Evolutionary conservation across 2,329 filamentous ascomycete genomes (phyloP).

Genomic region (Cladophialophora yegresii): DNA sequence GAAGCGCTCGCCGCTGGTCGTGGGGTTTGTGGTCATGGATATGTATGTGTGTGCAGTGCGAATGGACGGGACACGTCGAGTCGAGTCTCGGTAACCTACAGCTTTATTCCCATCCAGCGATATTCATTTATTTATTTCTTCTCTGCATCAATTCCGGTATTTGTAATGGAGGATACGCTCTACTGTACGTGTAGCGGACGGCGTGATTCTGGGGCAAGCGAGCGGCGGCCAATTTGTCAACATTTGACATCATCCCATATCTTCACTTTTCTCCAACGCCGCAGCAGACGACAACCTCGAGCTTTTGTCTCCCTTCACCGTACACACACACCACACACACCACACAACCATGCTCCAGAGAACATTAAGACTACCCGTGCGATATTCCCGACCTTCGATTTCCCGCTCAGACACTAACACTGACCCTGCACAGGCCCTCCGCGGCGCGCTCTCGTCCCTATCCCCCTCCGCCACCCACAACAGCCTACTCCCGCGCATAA

Average conservation of each 20-base stretch:
- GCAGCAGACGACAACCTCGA: background rate
- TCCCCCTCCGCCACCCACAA: slow-evolving; percentile 37
- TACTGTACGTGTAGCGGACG: background rate
- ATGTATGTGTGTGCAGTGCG: background rate
- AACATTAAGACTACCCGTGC: slow-evolving; percentile 26
- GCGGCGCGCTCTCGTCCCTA: slow-evolving; percentile 31
- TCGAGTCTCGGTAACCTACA: background rate
- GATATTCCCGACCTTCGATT: background rate
- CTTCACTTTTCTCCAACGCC: slow-evolving; percentile 25
- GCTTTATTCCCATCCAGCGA: background rate
- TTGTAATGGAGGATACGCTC: background rate
- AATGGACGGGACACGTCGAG: background rate
- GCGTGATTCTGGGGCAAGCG: background rate
- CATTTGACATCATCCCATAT: slow-evolving; percentile 29
- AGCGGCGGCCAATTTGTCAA: slow-evolving; percentile 29
- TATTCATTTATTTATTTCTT: background rate
- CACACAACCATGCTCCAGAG: slow-evolving; percentile 20
- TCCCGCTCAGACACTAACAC: background rate
- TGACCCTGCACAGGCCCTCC: slow-evolving; percentile 28
- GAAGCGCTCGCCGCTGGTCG: slow-evolving; percentile 28
- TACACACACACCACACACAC: background rate
- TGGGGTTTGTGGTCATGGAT: slow-evolving; percentile 14
- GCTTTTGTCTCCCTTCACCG: slow-evolving; percentile 2
- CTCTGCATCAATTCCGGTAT: background rate
- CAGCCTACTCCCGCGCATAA: slow-evolving; percentile 39